Base-by-base conservation (phyloP, 176 grass and related monocot genomes). In the Triticum turgidum region DNA sequence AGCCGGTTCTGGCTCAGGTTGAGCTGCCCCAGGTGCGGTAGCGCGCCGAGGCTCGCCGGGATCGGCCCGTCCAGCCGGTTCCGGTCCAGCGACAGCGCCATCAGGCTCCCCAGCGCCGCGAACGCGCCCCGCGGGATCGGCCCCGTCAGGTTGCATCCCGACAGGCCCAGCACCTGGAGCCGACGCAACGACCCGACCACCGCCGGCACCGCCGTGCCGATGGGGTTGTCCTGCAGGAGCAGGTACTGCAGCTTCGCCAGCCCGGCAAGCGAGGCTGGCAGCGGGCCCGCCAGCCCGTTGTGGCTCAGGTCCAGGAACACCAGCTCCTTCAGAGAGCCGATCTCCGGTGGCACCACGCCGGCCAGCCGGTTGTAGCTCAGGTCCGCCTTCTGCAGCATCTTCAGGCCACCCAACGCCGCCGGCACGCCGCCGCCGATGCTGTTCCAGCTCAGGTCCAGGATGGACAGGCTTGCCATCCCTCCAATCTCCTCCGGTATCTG, bases 1-100 rank as follows among this genome's bases (percentile, higher is more conserved):
- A 97, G 85, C 52, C 86, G 69, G 90, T 97, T 97, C 88, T 97
- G 92, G 87, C 95, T 97, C 3, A 97, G 89, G 87, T 94, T 97
- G 11, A 97, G 90, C 77, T 94, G 92, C 12, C 92, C 95, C 64
- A 97, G 87, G 62, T 92, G 90, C 59, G 95, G 92, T 47, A 94
- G 86, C 69, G 86, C 81, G 1, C 81, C 84, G n/a, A 97, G 90
- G 61, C 69, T 88, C 42, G 81, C 61, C 70, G 95, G 92, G 59
- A 97, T 89, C 5, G 92, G 83, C 58, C 95, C 95, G 73, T 94
- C 86, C 14, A 97, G 76, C 2, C 87, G 69, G 86, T 97, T 97
- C 72, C 95, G 85, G 88, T 97, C 95, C 14, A 97, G 83, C 51
- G 92, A 92, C 32, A 97, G 70, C 42, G 92, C 91, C 22, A 89